phyloP scores from a whole-genome alignment of 768 basidiomycete genomes.

The Leucocoprinus leucothites region DNA sequence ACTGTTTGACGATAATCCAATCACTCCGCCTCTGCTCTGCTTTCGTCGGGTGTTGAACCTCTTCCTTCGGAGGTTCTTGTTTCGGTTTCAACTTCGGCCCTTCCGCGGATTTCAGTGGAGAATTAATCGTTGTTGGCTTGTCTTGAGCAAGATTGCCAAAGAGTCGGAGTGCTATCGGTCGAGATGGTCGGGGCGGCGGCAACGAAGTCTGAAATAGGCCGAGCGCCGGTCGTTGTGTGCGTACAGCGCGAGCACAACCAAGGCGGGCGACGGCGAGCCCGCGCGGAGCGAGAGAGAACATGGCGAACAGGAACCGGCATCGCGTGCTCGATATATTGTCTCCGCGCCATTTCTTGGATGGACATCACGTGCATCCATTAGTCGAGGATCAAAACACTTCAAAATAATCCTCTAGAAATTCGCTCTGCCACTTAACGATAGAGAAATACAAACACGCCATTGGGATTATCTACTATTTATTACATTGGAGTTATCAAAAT shows the following conservation, averaged over 20 bases:
- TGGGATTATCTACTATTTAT: too few species aligned
- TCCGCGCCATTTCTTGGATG: not conserved
- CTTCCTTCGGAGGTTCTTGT: not conserved
- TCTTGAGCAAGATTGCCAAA: not conserved
- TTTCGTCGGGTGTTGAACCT: conserved; percentile 24
- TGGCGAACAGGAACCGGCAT: not conserved
- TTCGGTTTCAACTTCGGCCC: not conserved
- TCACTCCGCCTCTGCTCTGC: conserved; percentile 69
- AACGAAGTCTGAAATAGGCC: not conserved
- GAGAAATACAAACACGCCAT: too few species aligned
- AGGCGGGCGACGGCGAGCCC: not conserved
- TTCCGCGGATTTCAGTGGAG: not conserved
- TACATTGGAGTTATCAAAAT: not conserved
- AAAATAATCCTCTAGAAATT: not conserved
- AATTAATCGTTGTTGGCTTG: not conserved
- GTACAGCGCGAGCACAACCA: not conserved
- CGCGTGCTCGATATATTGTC: not conserved
- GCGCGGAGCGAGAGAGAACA: not conserved
- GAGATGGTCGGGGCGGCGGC: not conserved
- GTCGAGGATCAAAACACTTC: too few species aligned
- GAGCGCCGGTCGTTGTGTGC: not conserved
- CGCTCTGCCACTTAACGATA: too few species aligned
- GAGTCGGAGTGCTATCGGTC: not conserved
- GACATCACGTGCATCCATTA: not conserved
- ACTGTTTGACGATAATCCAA: conserved; percentile 79